phyloP scores from a whole-genome alignment of 257 asterid species.

The Salvia rosmarinus region DNA sequence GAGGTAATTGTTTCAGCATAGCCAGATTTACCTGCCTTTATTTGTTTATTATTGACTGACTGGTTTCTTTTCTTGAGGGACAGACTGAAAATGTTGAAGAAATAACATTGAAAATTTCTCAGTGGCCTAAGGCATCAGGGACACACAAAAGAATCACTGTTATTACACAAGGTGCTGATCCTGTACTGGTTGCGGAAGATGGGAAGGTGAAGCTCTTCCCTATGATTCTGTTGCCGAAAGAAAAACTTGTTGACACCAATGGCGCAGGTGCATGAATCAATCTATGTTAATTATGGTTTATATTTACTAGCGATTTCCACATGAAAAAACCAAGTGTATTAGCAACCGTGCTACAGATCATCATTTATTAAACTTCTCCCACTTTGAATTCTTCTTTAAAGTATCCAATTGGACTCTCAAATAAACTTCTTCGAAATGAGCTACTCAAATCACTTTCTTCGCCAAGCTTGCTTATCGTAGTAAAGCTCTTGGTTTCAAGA shows the following conservation, averaged over 20 bases:
- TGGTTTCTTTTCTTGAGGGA: constrained; percentile 28
- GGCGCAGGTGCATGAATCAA: constrained; percentile 75
- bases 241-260: constrained; percentile 89
- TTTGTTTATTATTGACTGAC: constrained; percentile 20
- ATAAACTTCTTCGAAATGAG: not conserved
- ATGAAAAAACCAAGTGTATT: not conserved
- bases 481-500: not conserved
- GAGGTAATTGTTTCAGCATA: constrained; percentile 60
- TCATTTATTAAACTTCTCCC: not conserved
- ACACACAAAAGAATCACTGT: constrained; percentile 80
- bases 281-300: constrained; percentile 5
- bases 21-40: not conserved
- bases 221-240: constrained; percentile 71
- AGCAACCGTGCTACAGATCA: not conserved
- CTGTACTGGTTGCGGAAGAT: constrained; percentile 85
- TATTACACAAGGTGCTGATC: constrained; percentile 94
- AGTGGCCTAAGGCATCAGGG: constrained; percentile 87
- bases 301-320: not conserved
- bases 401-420: not conserved
- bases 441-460: not conserved
- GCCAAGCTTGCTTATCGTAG: not conserved
- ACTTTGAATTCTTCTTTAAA: not conserved
- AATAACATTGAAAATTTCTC: constrained; percentile 83
- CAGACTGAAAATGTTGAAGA: constrained; percentile 94
- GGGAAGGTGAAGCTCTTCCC: constrained; percentile 79